These are phyloP conservation scores for Rhinocladiella mackenziei DNA, from an alignment of 2,329 filamentous ascomycete genomes.

Conservation along the genomic window DNA sequence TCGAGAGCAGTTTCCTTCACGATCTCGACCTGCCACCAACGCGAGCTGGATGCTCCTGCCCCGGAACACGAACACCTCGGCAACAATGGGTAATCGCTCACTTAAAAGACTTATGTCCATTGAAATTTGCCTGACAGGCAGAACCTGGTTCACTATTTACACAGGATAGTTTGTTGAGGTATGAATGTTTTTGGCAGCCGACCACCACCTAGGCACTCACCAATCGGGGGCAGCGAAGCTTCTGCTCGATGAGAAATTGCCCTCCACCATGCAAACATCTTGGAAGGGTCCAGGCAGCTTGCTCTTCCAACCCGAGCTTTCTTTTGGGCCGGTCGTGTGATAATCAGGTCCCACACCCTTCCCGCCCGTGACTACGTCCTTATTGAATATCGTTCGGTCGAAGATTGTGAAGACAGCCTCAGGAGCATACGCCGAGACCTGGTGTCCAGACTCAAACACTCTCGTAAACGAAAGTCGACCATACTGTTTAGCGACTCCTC, in stretches of 20 bases:
- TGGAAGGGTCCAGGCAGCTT: neutral
- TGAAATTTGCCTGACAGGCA: too few species aligned
- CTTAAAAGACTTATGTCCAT: too few species aligned
- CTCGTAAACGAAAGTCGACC: slow-evolving; percentile 49
- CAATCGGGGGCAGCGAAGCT: neutral
- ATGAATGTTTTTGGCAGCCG: too few species aligned
- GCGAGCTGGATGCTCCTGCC: too few species aligned
- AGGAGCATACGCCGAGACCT: slow-evolving; percentile 53
- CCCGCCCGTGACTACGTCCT: slow-evolving; percentile 54
- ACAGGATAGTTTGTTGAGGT: too few species aligned
- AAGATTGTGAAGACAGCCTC: slow-evolving; percentile 54
- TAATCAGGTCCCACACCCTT: slow-evolving; percentile 39
- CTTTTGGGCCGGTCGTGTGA: slow-evolving; percentile 30
- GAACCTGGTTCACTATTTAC: too few species aligned
- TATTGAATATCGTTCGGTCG: slow-evolving; percentile 47
- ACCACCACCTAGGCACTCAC: too few species aligned
- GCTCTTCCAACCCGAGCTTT: slow-evolving; percentile 9
- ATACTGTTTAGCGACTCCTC: slow-evolving; percentile 45
- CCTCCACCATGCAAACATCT: slow-evolving; percentile 1
- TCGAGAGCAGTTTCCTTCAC: too few species aligned
- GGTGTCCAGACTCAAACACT: slow-evolving; percentile 47
- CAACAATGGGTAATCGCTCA: too few species aligned
- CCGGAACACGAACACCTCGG: too few species aligned
- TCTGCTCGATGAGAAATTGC: neutral
- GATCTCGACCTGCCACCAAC: too few species aligned